A percentile compares a stretch with the other conserved stretches of the same genome.
Conservation (phyloP, 257 asterid species). For the Capsicum rhomboideum region DNA sequence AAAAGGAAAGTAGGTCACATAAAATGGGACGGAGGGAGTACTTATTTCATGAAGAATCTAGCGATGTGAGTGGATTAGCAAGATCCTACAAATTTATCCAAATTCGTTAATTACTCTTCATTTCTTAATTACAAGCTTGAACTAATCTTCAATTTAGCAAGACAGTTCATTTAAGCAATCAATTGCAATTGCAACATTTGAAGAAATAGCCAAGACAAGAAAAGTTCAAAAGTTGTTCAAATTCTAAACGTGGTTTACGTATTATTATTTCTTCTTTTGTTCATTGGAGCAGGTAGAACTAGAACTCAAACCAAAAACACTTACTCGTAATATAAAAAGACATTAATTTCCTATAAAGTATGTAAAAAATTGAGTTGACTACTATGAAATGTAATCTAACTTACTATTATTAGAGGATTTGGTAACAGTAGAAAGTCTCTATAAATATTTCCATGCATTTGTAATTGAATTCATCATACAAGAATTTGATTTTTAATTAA, state of each 20-base stretch:
- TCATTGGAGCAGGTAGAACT: slow-evolving; percentile 50
- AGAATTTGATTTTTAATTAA: slow-evolving; percentile 1
- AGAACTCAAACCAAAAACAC: slow-evolving; percentile 21
- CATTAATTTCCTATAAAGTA: slow-evolving; percentile 3
- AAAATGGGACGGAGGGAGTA: background rate
- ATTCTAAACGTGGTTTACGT: slow-evolving; percentile 12
- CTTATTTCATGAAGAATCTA: background rate
- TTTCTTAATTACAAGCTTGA: background rate
- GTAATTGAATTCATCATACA: background rate
- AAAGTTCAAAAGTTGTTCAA: background rate
- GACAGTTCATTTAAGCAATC: background rate
- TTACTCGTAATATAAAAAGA: background rate
- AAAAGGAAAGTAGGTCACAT: too few relatives aligned
- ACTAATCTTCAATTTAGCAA: background rate
- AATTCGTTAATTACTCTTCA: background rate
- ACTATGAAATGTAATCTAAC: slow-evolving; percentile 8
- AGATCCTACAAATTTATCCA: background rate
- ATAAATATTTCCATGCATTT: background rate
- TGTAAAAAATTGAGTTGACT: slow-evolving; percentile 11
- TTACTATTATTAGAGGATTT: slow-evolving; percentile 20
- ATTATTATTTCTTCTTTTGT: background rate
- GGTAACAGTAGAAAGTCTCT: background rate
- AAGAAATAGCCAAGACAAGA: background rate
- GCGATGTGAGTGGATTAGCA: background rate
- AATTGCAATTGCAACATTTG: background rate